Evolutionary conservation across 345 rosid species (phyloP), one percentile per base, ranked within the genome.

Genomic region (Dimocarpus longan): DNA sequence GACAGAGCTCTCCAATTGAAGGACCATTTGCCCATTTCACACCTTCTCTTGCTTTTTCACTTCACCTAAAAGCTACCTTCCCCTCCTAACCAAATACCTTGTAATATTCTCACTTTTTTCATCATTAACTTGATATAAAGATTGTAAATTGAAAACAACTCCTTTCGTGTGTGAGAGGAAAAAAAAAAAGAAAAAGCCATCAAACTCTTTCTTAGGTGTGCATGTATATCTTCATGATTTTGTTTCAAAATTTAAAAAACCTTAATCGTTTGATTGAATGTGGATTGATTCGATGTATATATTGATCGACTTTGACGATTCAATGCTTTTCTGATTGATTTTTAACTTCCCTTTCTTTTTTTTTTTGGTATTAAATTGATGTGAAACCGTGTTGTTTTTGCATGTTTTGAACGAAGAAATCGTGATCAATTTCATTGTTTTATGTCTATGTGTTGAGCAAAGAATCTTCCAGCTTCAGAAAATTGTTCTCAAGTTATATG

Each of bases 111-210:
- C 32, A 40, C 6, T 26, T 26, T 26, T 32, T 5, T 59, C 15
- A 32, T 73, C 22, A 1, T 7, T 21, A 37, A 5, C 37, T 32
- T 32, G 37, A 32, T 32, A 32, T 18, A 15, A 74, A 8, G 24
- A 78, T 46, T 28, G 78, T 43, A 64, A 80, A 79, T 84, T 66
- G 81, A 81, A 66, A 84, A 79, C 85, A 73, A 83, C 79, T 59
- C 64, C 37, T 32, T 32, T 59, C 6, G 64, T 1, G n/a, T 1
- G 52, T 7, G 52, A 46, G 52, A 8, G 1, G 5, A 46, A 46
- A 32, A 32, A 1, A 13, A 78, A 81, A 60, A 80, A 21, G 71
- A 48, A 59, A 32, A 71, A 72, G 67, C 21, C 44, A 39, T 15
- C 37, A 57, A 57, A 57, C 62, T 57, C 62, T 16, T 19, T 8